Base-by-base conservation (phyloP, 2,329 filamentous ascomycete species). In the Xylaria sp. region DNA sequence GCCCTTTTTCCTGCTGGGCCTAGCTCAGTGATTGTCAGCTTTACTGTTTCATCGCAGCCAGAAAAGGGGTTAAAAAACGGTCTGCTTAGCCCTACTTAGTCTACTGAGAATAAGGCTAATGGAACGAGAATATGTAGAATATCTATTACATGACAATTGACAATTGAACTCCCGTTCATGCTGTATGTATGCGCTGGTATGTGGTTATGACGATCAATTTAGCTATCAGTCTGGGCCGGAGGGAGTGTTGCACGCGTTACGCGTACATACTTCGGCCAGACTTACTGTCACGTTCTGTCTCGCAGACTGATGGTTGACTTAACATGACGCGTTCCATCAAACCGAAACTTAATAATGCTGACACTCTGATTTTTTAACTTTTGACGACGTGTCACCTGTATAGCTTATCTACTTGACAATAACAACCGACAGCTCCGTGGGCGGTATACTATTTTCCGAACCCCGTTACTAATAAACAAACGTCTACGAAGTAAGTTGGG, bases 301-400 rank as follows among this genome's bases (percentile, higher is more conserved):
- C 23, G 28, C 38, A 46, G 26, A 26, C 38, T 42, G 54, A 59
- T 65, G 23, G 10, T 59, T 36, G 44, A 46, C 23, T 28, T 36
- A 13, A 61, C 66, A 59, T 68, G 62, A 68, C 66, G 66, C 66
- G 66, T 65, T 68, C 58, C 53, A 65, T 65, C 44, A 61, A 61
- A 23, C 57, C 57, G 33, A 65, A 65, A 68, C 61, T 51, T 56
- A 57, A 38, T 57, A 28, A 26, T 44, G 26, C 40, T 31, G n/a
- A 44, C 59, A 20, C 36, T 26, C 38, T 26, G 15, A 31, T 26
- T 38, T 64, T 46, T 46, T 17, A n/a, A 48, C 36, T 36, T 49
- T 58, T n/a, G 31, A 51, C 51, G 36, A 23, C 51, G 42, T 53
- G 53, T 59, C 42, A 57, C 7, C 20, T 33, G 26, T n/a, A 26